Percentiles rank a stretch among this genome's conserved stretches.
phyloP scores from a whole-genome alignment of 192 early-diverging fungal genomes.

The Haplosporangium gracile region DNA sequence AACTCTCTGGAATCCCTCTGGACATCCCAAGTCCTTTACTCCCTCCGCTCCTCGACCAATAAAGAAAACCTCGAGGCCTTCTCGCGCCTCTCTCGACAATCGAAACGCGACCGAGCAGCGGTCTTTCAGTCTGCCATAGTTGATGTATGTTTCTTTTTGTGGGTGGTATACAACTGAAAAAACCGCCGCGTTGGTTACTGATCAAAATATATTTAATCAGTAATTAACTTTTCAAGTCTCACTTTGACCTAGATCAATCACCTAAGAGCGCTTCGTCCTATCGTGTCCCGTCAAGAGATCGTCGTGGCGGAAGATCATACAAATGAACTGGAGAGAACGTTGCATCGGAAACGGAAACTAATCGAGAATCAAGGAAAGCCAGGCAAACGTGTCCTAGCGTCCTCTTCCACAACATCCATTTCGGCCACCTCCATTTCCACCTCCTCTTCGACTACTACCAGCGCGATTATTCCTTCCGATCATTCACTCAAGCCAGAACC shows the following conservation, averaged over 20 bases:
- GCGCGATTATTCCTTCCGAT: background rate
- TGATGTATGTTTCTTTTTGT: background rate
- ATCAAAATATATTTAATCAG: background rate
- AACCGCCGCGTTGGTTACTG: background rate
- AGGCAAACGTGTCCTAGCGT: background rate
- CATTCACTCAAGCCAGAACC: background rate
- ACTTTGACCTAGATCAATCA: background rate
- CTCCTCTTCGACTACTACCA: background rate
- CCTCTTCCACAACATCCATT: background rate
- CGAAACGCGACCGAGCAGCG: conserved; percentile 1
- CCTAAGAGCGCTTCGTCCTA: background rate
- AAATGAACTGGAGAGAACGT: background rate
- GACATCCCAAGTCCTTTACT: background rate
- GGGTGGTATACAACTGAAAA: background rate
- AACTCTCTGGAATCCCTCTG: background rate
- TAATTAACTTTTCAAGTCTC: background rate
- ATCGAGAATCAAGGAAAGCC: background rate
- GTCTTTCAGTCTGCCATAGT: background rate
- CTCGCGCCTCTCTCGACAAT: background rate
- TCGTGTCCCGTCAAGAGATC: background rate
- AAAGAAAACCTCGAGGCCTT: background rate
- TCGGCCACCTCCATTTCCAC: background rate
- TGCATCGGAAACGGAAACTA: background rate
- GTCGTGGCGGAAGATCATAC: background rate
- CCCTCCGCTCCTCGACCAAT: background rate